A percentile compares a stretch with the other conserved stretches of the same genome.
These are phyloP conservation scores for Cutaneotrichosporon mucoides DNA, from an alignment of 1,284 basidiomycete species.

Conservation along the genomic window DNA sequence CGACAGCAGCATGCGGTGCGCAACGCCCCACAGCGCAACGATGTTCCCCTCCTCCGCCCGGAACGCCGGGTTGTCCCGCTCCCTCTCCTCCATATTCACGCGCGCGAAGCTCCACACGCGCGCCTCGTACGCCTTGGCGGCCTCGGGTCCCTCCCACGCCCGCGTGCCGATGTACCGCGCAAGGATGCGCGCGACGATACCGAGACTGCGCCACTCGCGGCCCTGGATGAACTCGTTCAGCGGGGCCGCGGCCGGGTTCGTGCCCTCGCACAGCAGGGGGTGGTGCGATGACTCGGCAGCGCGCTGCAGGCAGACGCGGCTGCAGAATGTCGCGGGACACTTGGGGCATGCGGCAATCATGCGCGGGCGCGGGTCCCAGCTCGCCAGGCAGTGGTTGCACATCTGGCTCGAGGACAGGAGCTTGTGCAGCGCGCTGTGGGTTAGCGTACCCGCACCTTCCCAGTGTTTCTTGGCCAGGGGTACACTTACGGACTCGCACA, in stretches of 20 bases:
- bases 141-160: slow-evolving; percentile 53
- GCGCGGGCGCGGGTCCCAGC: slow-evolving; percentile 27
- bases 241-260: slow-evolving; percentile 63
- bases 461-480: not conserved
- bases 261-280: slow-evolving; percentile 66
- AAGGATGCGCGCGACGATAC: slow-evolving; percentile 64
- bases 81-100: slow-evolving; percentile 34
- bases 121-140: slow-evolving; percentile 24
- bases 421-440: slow-evolving; percentile 25
- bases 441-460: no score
- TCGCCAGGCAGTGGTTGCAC: slow-evolving; percentile 39
- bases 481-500: slow-evolving; percentile 42
- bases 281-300: slow-evolving; percentile 59
- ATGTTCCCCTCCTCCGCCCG: slow-evolving; percentile 19
- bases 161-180: slow-evolving; percentile 60
- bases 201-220: slow-evolving; percentile 67
- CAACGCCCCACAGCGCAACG: slow-evolving; percentile 63
- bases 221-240: slow-evolving; percentile 61
- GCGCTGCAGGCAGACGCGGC: slow-evolving; percentile 61
- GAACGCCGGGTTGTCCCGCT: slow-evolving; percentile 43
- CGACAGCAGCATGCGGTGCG: slow-evolving; percentile 55
- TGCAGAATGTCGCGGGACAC: slow-evolving; percentile 64
- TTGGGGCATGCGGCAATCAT: slow-evolving; percentile 27
- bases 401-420: slow-evolving; percentile 23
- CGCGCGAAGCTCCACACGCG: slow-evolving; percentile 44